These are phyloP conservation scores for Penicillium sp. DNA, from an alignment of 2,329 filamentous ascomycete species.

Conservation along the genomic window DNA sequence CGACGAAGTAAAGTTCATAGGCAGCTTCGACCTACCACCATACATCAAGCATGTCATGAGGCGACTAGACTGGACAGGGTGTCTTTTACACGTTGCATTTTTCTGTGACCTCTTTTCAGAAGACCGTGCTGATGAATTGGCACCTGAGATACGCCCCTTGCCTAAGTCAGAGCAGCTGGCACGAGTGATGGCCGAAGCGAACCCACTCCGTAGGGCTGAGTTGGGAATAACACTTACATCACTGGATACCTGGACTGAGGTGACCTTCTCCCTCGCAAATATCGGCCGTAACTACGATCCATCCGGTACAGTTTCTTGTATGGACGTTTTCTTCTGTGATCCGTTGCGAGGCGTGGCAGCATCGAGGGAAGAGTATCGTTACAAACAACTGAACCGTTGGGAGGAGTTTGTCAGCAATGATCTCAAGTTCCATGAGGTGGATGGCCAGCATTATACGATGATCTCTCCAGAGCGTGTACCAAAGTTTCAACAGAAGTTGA, in stretches of 20 bases:
- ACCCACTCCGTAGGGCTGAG: conserved; percentile 1
- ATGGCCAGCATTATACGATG: conserved; percentile 10
- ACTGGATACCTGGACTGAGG: conserved; percentile 35
- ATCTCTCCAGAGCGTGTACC: conserved; percentile 9
- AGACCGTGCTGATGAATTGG: conserved; percentile 24
- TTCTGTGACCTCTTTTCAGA: conserved; percentile 49
- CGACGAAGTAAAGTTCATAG: conserved; percentile 50
- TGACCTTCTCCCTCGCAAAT: conserved; percentile 43
- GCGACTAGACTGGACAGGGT: conserved; percentile 43
- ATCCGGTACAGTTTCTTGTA: conserved; percentile 34
- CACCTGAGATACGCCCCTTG: conserved; percentile 7
- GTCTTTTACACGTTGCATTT: conserved; percentile 45
- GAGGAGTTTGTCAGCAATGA: not conserved
- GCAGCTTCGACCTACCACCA: conserved; percentile 54
- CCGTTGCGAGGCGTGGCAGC: conserved; percentile 1
- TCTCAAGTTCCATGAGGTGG: conserved; percentile 5
- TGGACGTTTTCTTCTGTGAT: conserved; percentile 48
- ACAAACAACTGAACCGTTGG: conserved; percentile 4
- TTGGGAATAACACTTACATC: conserved; percentile 13
- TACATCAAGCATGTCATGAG: conserved; percentile 52
- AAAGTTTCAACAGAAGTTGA: conserved; percentile 11
- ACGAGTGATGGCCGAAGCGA: conserved; percentile 6
- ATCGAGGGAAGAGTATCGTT: not conserved
- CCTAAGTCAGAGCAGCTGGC: conserved; percentile 16
- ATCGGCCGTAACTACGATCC: conserved; percentile 52